These are phyloP conservation scores for Saccharomyces hybrid DNA, from an alignment of 1,139 yeast species.

Conservation along the genomic window DNA sequence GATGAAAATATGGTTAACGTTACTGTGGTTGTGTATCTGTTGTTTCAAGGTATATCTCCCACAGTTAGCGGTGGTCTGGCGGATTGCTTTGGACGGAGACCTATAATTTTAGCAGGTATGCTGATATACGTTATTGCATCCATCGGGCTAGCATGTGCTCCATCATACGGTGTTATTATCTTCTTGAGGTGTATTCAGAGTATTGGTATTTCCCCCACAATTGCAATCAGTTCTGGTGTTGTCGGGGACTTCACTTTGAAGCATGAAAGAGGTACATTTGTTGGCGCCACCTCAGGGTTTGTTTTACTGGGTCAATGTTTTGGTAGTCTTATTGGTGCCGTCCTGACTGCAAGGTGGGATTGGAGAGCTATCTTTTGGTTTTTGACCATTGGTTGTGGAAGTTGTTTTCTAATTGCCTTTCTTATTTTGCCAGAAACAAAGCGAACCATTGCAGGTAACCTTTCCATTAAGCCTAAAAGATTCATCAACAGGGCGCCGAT, in stretches of 20 bases:
- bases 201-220: constrained; percentile 59
- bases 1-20: constrained; percentile 53
- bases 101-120: constrained; percentile 49
- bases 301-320: constrained; percentile 66
- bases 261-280: constrained; percentile 55
- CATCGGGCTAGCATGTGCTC: constrained; percentile 51
- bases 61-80: constrained; percentile 44
- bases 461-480: constrained; percentile 43
- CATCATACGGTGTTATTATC: constrained; percentile 46
- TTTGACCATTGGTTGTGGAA: constrained; percentile 52
- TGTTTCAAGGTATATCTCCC: constrained; percentile 68
- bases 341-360: constrained; percentile 48
- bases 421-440: constrained; percentile 64
- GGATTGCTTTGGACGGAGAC: constrained; percentile 64
- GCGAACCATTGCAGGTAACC: constrained; percentile 61
- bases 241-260: constrained; percentile 62
- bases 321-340: constrained; percentile 73
- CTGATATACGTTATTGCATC: constrained; percentile 48
- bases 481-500: constrained; percentile 41
- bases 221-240: constrained; percentile 60
- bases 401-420: constrained; percentile 29
- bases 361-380: constrained; percentile 82
- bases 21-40: constrained; percentile 62
- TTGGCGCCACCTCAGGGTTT: constrained; percentile 58
- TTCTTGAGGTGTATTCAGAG: constrained; percentile 62